Conservation (phyloP, 2,329 filamentous ascomycete genomes). For the Ophiostoma pallidulum region DNA sequence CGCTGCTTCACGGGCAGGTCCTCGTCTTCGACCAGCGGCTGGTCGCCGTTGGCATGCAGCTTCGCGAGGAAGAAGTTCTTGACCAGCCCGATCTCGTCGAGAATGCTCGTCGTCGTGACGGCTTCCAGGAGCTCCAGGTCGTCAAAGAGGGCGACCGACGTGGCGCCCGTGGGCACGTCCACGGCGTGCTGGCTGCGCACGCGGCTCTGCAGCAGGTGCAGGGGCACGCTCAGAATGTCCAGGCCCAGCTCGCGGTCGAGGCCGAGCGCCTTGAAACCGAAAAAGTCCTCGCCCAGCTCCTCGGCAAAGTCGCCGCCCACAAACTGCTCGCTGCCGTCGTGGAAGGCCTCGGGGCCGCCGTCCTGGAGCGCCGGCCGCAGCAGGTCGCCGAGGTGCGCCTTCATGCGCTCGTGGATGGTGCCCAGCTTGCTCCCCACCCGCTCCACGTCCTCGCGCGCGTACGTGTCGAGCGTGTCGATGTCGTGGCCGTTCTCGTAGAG, state of each 20-base stretch:
- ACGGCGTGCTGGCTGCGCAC: conserved; percentile 79
- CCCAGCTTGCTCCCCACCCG: conserved; percentile 68
- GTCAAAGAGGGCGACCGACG: conserved; percentile 53
- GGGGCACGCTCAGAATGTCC: conserved; percentile 77
- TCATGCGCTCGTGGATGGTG: conserved; percentile 90
- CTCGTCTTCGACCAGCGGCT: conserved; percentile 85
- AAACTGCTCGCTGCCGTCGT: conserved; percentile 95
- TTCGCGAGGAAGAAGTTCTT: conserved; percentile 88
- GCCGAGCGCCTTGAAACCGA: conserved; percentile 92
- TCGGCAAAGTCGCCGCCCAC: conserved; percentile 95
- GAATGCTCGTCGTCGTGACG: conserved; percentile 68
- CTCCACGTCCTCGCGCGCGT: conserved; percentile 91
- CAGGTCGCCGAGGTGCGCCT: conserved; percentile 82
- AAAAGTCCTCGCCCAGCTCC: conserved; percentile 97
- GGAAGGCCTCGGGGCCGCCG: conserved; percentile 77
- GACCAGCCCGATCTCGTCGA: conserved; percentile 74
- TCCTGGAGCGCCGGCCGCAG: conserved; percentile 81
- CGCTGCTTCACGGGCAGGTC: conserved; percentile 89
- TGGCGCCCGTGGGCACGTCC: conserved; percentile 54
- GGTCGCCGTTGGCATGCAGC: conserved; percentile 71
- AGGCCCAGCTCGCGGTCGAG: conserved; percentile 85
- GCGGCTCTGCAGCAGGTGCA: conserved; percentile 87
- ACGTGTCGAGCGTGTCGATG: conserved; percentile 69
- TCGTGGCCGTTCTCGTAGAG: conserved; percentile 77
- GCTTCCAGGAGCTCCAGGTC: conserved; percentile 62